Percentiles rank a stretch among this genome's conserved stretches.
phyloP scores from a whole-genome alignment of 805 yeast species.

The Brettanomyces naardenensis region DNA sequence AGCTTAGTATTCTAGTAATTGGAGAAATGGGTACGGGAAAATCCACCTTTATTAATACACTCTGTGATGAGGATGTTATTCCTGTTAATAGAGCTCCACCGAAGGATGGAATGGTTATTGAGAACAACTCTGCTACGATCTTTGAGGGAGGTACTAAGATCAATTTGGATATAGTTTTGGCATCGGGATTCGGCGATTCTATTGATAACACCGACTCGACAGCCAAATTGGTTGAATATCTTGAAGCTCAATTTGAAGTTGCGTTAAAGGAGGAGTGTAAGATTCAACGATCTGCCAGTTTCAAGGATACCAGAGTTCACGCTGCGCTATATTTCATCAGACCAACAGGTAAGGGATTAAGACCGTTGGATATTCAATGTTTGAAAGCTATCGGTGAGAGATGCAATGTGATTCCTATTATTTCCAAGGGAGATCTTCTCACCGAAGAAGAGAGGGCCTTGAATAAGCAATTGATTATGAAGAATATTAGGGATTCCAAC shows the following conservation, averaged over 20 bases:
- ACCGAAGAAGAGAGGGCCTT: constrained; percentile 41
- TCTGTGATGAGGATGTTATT: constrained; percentile 50
- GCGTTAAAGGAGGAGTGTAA: constrained; percentile 69
- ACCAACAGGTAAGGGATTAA: constrained; percentile 58
- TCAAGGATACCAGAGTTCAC: constrained; percentile 68
- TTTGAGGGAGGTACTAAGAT: constrained; percentile 38
- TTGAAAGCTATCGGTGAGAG: constrained; percentile 61
- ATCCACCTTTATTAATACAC: constrained; percentile 70
- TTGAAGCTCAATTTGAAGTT: constrained; percentile 70
- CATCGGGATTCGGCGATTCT: constrained; percentile 69
- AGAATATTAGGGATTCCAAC: constrained; percentile 26
- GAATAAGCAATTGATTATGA: constrained; percentile 39
- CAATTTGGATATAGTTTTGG: constrained; percentile 53
- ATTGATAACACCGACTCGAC: constrained; percentile 58
- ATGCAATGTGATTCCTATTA: constrained; percentile 75
- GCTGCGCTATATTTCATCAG: constrained; percentile 77
- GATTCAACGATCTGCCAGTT: constrained; percentile 34
- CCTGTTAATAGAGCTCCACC: constrained; percentile 31
- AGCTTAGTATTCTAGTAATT: constrained; percentile 39
- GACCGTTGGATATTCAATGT: constrained; percentile 61
- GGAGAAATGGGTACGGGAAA: constrained; percentile 67
- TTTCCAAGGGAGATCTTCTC: constrained; percentile 72
- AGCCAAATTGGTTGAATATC: constrained; percentile 51
- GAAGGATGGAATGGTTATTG: constrained; percentile 14
- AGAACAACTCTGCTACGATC: constrained; percentile 28